Conservation (phyloP, 2,329 filamentous ascomycete species). For the Fusarium tanahbumbuense region DNA sequence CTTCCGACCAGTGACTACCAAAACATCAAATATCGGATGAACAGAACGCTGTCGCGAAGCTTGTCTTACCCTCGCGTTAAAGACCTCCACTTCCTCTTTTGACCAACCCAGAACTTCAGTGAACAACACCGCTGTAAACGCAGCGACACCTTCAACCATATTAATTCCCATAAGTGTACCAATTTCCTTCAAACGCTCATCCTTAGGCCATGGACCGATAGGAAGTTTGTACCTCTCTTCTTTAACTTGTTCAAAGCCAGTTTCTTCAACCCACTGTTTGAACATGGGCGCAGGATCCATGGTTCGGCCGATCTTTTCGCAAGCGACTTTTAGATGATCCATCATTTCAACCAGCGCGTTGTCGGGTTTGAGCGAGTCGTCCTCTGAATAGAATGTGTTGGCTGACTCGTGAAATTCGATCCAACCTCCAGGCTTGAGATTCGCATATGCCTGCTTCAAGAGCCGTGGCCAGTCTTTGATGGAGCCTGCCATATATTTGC, state of each 20-base stretch:
- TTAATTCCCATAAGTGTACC: conserved; percentile 55
- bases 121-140: conserved; percentile 53
- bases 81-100: conserved; percentile 58
- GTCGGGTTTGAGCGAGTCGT: conserved; percentile 52
- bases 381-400: conserved; percentile 53
- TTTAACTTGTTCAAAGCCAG: conserved; percentile 53
- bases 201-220: conserved; percentile 54
- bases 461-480: conserved; percentile 49
- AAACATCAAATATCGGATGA: conserved; percentile 49
- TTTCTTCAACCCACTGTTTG: conserved; percentile 46
- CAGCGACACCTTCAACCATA: conserved; percentile 53
- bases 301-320: conserved; percentile 46
- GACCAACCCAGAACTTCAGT: conserved; percentile 54
- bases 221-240: conserved; percentile 51
- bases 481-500: conserved; percentile 51
- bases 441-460: conserved; percentile 43
- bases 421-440: conserved; percentile 61
- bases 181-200: conserved; percentile 34
- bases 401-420: conserved; percentile 59
- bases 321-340: conserved; percentile 40
- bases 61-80: conserved; percentile 42
- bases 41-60: conserved; percentile 42
- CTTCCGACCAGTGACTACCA: conserved; percentile 49
- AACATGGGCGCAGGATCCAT: conserved; percentile 48
- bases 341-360: conserved; percentile 51